Conservation (phyloP, 306 rosid species). For the Prinsepia uniflora region DNA sequence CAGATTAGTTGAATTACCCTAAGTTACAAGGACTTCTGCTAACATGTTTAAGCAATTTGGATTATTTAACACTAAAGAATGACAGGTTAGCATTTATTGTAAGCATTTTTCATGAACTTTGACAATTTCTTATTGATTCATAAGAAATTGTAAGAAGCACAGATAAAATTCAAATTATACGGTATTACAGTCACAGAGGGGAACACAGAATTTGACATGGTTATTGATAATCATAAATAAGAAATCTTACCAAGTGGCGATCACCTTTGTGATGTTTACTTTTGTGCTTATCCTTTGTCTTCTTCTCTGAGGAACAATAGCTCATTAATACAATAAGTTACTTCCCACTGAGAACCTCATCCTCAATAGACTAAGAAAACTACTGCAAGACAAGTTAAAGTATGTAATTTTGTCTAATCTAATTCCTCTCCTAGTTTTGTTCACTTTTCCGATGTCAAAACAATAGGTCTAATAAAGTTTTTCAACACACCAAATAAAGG, state of each 20-base stretch:
- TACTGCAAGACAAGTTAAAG: neutral
- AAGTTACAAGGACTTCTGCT: neutral
- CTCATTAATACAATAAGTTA: constrained; percentile 2
- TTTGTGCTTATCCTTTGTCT: constrained; percentile 60
- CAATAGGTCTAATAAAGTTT: neutral
- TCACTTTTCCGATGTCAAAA: neutral
- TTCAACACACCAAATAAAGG: neutral
- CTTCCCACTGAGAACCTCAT: constrained; percentile 18
- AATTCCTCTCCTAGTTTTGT: neutral
- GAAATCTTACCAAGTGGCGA: constrained; percentile 46
- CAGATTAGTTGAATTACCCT: neutral
- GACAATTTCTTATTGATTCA: neutral
- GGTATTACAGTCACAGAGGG: neutral
- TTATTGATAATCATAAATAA: constrained; percentile 10
- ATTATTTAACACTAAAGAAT: neutral
- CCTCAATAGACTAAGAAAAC: neutral
- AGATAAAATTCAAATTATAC: neutral
- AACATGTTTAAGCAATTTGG: neutral
- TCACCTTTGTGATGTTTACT: constrained; percentile 48
- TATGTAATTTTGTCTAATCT: neutral
- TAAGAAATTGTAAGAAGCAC: neutral
- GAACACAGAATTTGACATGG: neutral
- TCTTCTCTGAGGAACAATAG: constrained; percentile 55
- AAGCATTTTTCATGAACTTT: neutral
- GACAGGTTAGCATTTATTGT: neutral